A percentile compares a stretch with the other conserved stretches of the same genome.
Evolutionary conservation across 495 filamentous ascomycete genomes (phyloP).

Genomic region (Neurospora discreta): DNA sequence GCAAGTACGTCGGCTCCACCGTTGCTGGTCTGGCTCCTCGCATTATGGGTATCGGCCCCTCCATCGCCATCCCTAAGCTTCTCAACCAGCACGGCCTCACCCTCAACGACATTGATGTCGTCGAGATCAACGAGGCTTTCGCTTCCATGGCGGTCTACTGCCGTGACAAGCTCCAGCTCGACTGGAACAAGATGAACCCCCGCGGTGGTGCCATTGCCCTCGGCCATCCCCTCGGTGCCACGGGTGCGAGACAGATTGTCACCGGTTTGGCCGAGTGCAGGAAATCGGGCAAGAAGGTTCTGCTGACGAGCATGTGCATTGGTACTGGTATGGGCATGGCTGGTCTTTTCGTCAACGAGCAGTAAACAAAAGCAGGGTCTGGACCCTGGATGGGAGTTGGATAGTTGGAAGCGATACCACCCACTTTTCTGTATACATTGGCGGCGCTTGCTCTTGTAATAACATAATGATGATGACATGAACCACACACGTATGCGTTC

Average conservation of each 20-base stretch:
- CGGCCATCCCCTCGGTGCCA: conserved; percentile 73
- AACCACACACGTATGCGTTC: not conserved
- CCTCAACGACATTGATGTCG: conserved; percentile 76
- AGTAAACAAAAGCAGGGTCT: conserved; percentile 16
- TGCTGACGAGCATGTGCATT: conserved; percentile 83
- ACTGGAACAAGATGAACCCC: conserved; percentile 80
- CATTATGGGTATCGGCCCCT: conserved; percentile 96
- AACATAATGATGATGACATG: not conserved
- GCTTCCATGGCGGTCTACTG: conserved; percentile 97
- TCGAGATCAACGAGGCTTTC: conserved; percentile 96
- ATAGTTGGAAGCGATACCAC: not conserved
- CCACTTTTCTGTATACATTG: not conserved
- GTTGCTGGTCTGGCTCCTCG: conserved; percentile 81
- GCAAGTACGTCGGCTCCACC: conserved; percentile 88
- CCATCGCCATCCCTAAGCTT: conserved; percentile 89
- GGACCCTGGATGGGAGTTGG: not conserved
- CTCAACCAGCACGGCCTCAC: conserved; percentile 66
- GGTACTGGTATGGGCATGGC: conserved; percentile 77
- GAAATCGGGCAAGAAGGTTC: conserved; percentile 67
- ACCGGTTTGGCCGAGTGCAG: conserved; percentile 75
- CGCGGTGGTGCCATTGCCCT: conserved; percentile 70
- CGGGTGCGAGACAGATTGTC: conserved; percentile 69
- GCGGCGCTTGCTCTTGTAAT: not conserved
- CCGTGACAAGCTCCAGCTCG: conserved; percentile 61
- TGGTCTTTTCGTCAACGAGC: conserved; percentile 73